Evolutionary conservation across 106 monocot species (phyloP), one percentile per base, ranked within the genome.

Genomic region (Amphibolis antarctica): DNA sequence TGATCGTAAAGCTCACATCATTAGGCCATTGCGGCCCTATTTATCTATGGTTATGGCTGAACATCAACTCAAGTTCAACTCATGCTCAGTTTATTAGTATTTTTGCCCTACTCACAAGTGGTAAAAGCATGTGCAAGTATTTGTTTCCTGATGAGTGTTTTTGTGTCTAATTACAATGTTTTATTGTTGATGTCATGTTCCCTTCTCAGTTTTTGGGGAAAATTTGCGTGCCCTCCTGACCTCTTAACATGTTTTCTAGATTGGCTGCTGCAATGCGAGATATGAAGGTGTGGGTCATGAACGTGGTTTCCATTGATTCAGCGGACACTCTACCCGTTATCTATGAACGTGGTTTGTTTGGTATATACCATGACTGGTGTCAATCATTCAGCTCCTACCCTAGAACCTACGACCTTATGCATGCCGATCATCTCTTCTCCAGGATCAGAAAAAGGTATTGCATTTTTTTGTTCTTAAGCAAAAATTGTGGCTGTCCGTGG

Each of bases 301-400:
- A 93, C 42, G 64, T 89, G 22, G 85, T 93, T 12, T 63, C 88
- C 2, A 80, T 93, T 31, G 81, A 93, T 72, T 81, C 93, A 24
- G 85, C 85, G 0, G 93, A 93, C 70, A 93, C 88, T 0, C 73
- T 93, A 67, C 88, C 93, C 1, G 74, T 93, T 31, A 81, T 93
- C 26, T 93, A 86, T 52, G 93, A 93, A 62, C 88, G 93, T 6
- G 93, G 93, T 46, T 55, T 93, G 18, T 88, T 93, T 69, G 93
- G 93, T 13, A 89, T 93, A 66, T 93, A 93, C 50, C 93, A 93
- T 48, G 76, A 93, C 54, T 93, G 93, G 93, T 93, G 93, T 27
- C 85, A 93, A 63, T 88, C 93, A 1, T 93, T 89, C 75, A 93
- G 81, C 75, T 83, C 81, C 56, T 93, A 93, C 66, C 93, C 93